These are phyloP conservation scores for Ustilago esculenta DNA, from an alignment of 1,284 basidiomycete species.

Conservation along the genomic window DNA sequence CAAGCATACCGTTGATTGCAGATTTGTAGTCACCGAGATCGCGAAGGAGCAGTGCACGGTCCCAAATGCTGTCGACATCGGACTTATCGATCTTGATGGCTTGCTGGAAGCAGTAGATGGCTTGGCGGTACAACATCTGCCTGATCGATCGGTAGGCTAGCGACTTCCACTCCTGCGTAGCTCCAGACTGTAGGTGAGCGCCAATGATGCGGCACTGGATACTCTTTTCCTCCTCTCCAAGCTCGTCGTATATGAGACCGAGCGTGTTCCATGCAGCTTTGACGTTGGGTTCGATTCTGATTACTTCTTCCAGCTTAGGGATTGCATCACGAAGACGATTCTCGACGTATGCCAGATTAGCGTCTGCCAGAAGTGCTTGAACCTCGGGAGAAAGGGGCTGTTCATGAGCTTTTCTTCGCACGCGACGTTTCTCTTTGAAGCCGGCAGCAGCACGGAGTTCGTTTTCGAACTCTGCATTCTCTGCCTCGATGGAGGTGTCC, in stretches of 20 bases:
- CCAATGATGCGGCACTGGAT: slow-evolving; percentile 88
- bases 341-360: slow-evolving; percentile 86
- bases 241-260: slow-evolving; percentile 79
- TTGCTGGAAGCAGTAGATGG: slow-evolving; percentile 90
- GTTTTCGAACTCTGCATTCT: slow-evolving; percentile 59
- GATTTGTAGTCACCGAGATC: slow-evolving; percentile 78
- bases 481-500: slow-evolving; percentile 58
- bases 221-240: slow-evolving; percentile 76
- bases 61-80: slow-evolving; percentile 88
- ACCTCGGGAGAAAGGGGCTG: slow-evolving; percentile 79
- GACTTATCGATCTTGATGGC: slow-evolving; percentile 80
- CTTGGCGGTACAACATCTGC: slow-evolving; percentile 80
- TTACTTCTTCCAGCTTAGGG: slow-evolving; percentile 86
- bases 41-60: slow-evolving; percentile 83
- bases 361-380: slow-evolving; percentile 80
- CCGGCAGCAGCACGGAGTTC: slow-evolving; percentile 57
- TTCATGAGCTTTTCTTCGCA: slow-evolving; percentile 31
- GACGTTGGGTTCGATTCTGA: slow-evolving; percentile 89
- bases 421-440: slow-evolving; percentile 43
- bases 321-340: slow-evolving; percentile 77
- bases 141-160: slow-evolving; percentile 73
- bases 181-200: slow-evolving; percentile 80
- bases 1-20: slow-evolving; percentile 80
- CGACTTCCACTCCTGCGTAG: slow-evolving; percentile 86
- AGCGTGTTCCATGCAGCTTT: slow-evolving; percentile 85